phyloP scores from a whole-genome alignment of 495 filamentous ascomycete species.

The Rhypophila decipiens region DNA sequence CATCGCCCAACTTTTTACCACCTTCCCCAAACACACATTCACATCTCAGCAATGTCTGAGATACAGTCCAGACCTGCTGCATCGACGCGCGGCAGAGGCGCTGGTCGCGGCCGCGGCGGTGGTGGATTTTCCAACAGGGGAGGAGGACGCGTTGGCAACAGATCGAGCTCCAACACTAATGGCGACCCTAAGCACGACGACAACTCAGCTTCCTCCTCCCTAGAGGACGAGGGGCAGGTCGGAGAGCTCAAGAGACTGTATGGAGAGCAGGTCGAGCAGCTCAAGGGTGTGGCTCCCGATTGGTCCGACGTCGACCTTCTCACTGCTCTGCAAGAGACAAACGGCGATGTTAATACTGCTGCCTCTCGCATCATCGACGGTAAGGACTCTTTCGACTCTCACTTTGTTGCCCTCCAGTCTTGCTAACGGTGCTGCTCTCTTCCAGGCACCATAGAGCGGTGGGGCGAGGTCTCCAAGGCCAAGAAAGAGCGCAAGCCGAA shows the following conservation, averaged over 20 bases:
- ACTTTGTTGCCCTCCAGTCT: neutral
- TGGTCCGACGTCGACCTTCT: constrained; percentile 91
- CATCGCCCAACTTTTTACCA: constrained; percentile 24
- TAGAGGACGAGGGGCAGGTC: constrained; percentile 85
- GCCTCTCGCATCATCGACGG: constrained; percentile 90
- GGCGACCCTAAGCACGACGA: constrained; percentile 55
- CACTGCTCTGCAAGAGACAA: constrained; percentile 83
- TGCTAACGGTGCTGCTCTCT: neutral
- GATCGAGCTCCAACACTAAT: constrained; percentile 34
- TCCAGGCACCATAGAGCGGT: constrained; percentile 82
- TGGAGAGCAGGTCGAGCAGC: constrained; percentile 58
- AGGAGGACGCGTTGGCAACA: constrained; percentile 52
- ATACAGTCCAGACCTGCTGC: constrained; percentile 70
- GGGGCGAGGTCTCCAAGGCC: constrained; percentile 92
- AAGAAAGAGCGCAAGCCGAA: constrained; percentile 84
- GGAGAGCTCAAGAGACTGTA: constrained; percentile 88
- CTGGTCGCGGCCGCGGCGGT: constrained; percentile 60
- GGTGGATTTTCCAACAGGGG: constrained; percentile 72
- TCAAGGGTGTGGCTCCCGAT: constrained; percentile 87
- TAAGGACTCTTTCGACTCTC: constrained; percentile 32
- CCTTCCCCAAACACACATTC: constrained; percentile 23
- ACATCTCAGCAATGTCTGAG: constrained; percentile 75
- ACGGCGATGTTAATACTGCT: constrained; percentile 77
- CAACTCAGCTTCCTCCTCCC: constrained; percentile 39
- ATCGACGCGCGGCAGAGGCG: constrained; percentile 38